phyloP scores from a whole-genome alignment of 2,329 filamentous ascomycete species.

The Pezicula neosporulosa region DNA sequence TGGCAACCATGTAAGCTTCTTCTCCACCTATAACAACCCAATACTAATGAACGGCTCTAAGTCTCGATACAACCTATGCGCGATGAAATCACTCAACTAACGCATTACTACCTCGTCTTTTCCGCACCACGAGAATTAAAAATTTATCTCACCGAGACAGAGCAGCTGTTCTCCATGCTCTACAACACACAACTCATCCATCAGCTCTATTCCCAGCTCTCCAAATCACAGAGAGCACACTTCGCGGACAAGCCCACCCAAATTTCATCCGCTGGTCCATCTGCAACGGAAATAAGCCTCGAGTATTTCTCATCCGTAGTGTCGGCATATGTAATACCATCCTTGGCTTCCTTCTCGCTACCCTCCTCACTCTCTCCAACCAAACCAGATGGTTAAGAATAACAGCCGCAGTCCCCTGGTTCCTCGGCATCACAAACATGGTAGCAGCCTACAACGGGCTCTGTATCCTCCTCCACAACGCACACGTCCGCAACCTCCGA shows the following conservation, averaged over 20 bases:
- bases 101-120: conserved; percentile 73
- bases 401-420: conserved; percentile 62
- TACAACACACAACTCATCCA: conserved; percentile 76
- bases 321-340: conserved; percentile 60
- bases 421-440: conserved; percentile 68
- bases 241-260: conserved; percentile 74
- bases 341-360: conserved; percentile 55
- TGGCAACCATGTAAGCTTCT: conserved; percentile 62
- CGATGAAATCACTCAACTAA: conserved; percentile 70
- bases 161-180: conserved; percentile 60
- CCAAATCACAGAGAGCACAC: conserved; percentile 61
- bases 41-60: conserved; percentile 30
- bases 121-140: conserved; percentile 66
- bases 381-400: conserved; percentile 64
- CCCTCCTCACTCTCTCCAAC: conserved; percentile 63
- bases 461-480: conserved; percentile 71
- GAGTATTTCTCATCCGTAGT: conserved; percentile 66
- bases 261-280: conserved; percentile 87
- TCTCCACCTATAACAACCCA: too few species aligned
- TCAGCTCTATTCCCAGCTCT: conserved; percentile 62
- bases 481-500: conserved; percentile 73
- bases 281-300: conserved; percentile 75
- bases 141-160: conserved; percentile 70
- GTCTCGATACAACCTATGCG: conserved; percentile 77
- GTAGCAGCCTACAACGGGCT: conserved; percentile 77